A percentile compares a stretch with the other conserved stretches of the same genome.
Conservation (phyloP, 352 stramenopile genomes). For the Phytophthora melonis region DNA sequence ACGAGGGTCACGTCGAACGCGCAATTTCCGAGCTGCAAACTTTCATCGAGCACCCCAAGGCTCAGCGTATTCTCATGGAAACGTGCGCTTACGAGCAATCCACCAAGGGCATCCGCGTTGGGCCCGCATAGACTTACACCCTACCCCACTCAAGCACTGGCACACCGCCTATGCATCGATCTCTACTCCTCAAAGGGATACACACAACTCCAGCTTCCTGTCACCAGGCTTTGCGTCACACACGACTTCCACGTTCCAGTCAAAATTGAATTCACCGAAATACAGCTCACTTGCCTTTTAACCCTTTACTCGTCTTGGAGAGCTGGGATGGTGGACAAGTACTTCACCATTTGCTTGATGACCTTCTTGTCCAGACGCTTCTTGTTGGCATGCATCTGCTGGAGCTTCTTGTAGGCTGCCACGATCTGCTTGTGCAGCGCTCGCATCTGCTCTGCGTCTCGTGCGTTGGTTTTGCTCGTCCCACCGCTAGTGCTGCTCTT, state of each 20-base stretch:
- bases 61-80: constrained; percentile 75
- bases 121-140: constrained; percentile 45
- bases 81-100: constrained; percentile 64
- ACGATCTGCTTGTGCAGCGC: constrained; percentile 59
- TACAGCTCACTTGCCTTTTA: constrained; percentile 7
- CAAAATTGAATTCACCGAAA: constrained; percentile 31
- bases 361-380: constrained; percentile 86
- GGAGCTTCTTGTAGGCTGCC: constrained; percentile 76
- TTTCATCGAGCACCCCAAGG: constrained; percentile 80
- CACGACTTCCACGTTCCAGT: constrained; percentile 19
- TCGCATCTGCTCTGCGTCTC: constrained; percentile 45
- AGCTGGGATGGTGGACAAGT: constrained; percentile 74
- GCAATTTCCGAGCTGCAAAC: constrained; percentile 76
- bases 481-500: constrained; percentile 46
- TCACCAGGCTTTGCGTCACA: constrained; percentile 7
- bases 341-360: constrained; percentile 87
- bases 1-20: constrained; percentile 76
- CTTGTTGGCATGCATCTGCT: constrained; percentile 75
- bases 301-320: constrained; percentile 51
- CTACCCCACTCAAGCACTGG: constrained; percentile 9
- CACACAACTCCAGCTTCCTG: constrained; percentile 9
- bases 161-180: constrained; percentile 9
- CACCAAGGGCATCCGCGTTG: constrained; percentile 77
- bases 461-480: constrained; percentile 46
- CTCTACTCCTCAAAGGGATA: constrained; percentile 24